Evolutionary conservation across 2,329 filamentous ascomycete genomes (phyloP), one percentile per base, ranked within the genome.

Genomic region (Ascochyta fabae): DNA sequence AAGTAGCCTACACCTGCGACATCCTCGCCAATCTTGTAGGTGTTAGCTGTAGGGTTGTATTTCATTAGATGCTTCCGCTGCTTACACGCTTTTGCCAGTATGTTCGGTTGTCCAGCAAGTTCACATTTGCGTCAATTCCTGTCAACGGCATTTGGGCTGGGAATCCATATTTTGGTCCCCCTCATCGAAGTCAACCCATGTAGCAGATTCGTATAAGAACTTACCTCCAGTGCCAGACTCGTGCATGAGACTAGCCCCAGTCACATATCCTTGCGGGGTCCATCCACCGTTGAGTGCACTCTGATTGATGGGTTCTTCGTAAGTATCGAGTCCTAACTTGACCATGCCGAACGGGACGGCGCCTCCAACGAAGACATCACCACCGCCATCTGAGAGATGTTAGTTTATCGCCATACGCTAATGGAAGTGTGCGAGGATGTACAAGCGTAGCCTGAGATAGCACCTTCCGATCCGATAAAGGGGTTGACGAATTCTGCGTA

Each of bases 401-500:
- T 12, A 64, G 58, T 22, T 13, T 36, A 8, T 6, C 16, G 15
- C n/a, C 1, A 31, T 31, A 10, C 2, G 7, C 5, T 6, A 15
- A 8, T 29, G 22, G 9, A 13, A 24, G 8, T n/a, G 19, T 29
- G 16, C 19, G 8, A 42, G 22, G n/a, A 45, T 61, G 44, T 61
- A 67, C 68, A 75, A 22, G 71, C 69, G 42, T 72, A 73, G 3
- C 79, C 78, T 4, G 76, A 61, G 31, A 75, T 77, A 0, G 77
- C 76, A 7, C 79, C 79, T 59, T 80, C 79, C 0, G 78, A 78
- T 6, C 79, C 80, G 19, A 81, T 80, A 40, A 81, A 76, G 1
- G 77, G 72, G 53, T 81, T 80, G 8, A 81, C 80, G 29, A 67
- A 75, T 46, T 71, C 67, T 24, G 71, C 47, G 42, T 70, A 74